Evolutionary conservation across 1,284 basidiomycete species (phyloP).

Genomic region (Coniferiporia sulphurascens): DNA sequence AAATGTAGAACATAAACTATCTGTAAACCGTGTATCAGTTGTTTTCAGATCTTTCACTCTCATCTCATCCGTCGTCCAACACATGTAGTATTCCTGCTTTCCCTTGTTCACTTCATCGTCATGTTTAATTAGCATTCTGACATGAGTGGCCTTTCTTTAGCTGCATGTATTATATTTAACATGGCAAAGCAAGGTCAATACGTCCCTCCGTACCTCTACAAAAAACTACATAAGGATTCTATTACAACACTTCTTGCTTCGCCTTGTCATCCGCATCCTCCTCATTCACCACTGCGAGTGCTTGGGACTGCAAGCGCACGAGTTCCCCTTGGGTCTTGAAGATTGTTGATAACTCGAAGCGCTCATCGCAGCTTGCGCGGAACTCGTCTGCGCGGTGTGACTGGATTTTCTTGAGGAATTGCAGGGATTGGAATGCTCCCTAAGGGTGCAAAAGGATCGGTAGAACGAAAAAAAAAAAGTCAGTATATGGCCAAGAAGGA

Average conservation of each 20-base stretch:
- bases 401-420: slow-evolving; percentile 43
- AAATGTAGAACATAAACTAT: too few species aligned
- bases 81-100: neutral
- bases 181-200: neutral
- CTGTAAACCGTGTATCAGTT: too few species aligned
- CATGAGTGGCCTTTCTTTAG: neutral
- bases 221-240: neutral
- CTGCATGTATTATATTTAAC: neutral
- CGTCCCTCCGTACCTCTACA: neutral
- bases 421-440: slow-evolving; percentile 44
- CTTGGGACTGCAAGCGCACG: slow-evolving; percentile 16
- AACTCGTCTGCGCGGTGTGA: slow-evolving; percentile 58
- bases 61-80: neutral
- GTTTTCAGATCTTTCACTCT: neutral
- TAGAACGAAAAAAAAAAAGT: neutral
- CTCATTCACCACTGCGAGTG: neutral
- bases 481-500: neutral
- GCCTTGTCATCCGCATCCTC: neutral
- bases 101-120: neutral
- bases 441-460: slow-evolving; percentile 22
- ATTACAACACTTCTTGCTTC: neutral
- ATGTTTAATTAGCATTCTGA: neutral
- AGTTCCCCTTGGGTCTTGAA: slow-evolving; percentile 55
- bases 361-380: slow-evolving; percentile 42
- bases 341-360: slow-evolving; percentile 57